phyloP scores from a whole-genome alignment of 768 basidiomycete genomes.

The Podaxis carcinomalis region DNA sequence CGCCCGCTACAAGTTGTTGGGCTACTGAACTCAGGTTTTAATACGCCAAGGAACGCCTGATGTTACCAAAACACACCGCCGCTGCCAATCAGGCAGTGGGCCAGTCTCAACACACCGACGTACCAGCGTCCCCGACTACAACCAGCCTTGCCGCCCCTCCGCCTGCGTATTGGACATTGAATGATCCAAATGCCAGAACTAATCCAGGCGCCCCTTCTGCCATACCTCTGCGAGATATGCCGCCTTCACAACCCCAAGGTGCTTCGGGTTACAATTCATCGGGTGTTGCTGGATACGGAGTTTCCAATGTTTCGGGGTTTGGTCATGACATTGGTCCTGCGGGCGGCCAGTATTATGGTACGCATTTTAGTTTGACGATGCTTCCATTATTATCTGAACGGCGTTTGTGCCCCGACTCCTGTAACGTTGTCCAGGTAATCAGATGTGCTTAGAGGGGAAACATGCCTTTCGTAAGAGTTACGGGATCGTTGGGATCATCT shows the following conservation, averaged over 20 bases:
- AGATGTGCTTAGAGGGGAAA: not conserved
- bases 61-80: not conserved
- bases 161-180: not conserved
- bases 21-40: not conserved
- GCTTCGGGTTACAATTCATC: not conserved
- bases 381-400: not conserved
- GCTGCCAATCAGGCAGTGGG: not conserved
- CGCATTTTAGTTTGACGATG: not conserved
- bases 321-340: not conserved
- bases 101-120: not conserved
- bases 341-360: not conserved
- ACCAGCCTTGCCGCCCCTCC: not conserved
- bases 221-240: not conserved
- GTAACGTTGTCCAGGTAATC: not conserved
- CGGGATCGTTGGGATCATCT: not conserved
- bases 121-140: not conserved
- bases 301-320: not conserved
- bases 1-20: no score
- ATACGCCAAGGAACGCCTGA: not conserved
- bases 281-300: not conserved
- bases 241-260: not conserved
- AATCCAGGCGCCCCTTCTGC: not conserved
- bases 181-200: not conserved
- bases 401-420: not conserved
- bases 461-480: not conserved